A percentile compares a stretch with the other conserved stretches of the same genome.
phyloP scores from a whole-genome alignment of 2,329 filamentous ascomycete genomes.

The Pleurostoma richardsiae region DNA sequence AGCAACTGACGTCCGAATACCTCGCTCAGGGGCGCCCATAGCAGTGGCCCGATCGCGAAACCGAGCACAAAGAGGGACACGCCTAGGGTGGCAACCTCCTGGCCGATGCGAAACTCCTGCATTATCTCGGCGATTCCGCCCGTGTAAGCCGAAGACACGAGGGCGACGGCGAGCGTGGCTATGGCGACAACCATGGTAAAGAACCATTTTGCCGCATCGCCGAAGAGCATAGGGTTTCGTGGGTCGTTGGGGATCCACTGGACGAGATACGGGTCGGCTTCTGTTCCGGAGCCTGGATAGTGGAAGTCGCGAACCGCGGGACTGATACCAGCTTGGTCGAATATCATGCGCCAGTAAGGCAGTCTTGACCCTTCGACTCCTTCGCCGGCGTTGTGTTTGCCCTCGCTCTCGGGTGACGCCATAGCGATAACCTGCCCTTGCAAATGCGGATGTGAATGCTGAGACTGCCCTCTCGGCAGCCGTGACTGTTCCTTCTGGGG shows the following conservation, averaged over 20 bases:
- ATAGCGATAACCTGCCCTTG: no score
- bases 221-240: conserved; percentile 46
- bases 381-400: neutral
- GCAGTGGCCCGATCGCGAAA: conserved; percentile 55
- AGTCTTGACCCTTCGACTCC: neutral
- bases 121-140: conserved; percentile 47
- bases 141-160: conserved; percentile 60
- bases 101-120: conserved; percentile 38
- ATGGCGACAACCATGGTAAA: conserved; percentile 7
- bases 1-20: conserved; percentile 56
- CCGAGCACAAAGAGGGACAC: conserved; percentile 60
- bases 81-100: conserved; percentile 49
- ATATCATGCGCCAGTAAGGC: conserved; percentile 33
- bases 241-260: conserved; percentile 47
- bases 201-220: conserved; percentile 1
- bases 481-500: no score
- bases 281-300: conserved; percentile 42
- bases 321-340: conserved; percentile 38
- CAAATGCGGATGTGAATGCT: no score
- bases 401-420: no score
- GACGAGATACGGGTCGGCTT: conserved; percentile 47
- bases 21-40: conserved; percentile 62
- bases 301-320: conserved; percentile 15
- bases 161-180: conserved; percentile 41
- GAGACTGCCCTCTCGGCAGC: no score